phyloP scores from a whole-genome alignment of 2,329 filamentous ascomycete genomes.

The Microcyclosporella mali region DNA sequence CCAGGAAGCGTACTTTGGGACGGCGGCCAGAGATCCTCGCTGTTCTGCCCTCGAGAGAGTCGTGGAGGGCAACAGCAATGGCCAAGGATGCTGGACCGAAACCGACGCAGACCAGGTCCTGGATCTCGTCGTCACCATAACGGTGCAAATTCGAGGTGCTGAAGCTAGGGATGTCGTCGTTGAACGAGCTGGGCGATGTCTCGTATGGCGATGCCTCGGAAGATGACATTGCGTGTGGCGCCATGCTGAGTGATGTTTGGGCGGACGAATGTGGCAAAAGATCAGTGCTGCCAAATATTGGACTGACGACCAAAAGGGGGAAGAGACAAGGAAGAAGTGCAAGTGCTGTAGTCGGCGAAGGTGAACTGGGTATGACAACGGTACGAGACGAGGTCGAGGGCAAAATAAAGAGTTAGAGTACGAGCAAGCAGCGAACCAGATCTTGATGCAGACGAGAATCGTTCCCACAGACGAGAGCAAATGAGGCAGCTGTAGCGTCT shows the following conservation, averaged over 20 bases:
- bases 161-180: constrained; percentile 14
- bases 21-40: constrained; percentile 33
- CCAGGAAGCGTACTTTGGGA: constrained; percentile 78
- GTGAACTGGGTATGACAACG: too few relatives aligned
- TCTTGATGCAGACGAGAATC: too few relatives aligned
- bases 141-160: constrained; percentile 38
- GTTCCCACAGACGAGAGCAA: too few relatives aligned
- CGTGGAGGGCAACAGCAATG: constrained; percentile 82
- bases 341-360: too few relatives aligned
- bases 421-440: too few relatives aligned
- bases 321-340: too few relatives aligned
- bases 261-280: too few relatives aligned
- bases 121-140: constrained; percentile 56
- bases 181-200: constrained; percentile 10
- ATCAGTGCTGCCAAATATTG: too few relatives aligned
- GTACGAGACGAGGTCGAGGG: too few relatives aligned
- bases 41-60: constrained; percentile 52
- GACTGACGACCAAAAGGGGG: too few relatives aligned
- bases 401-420: too few relatives aligned
- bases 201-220: constrained; percentile 6
- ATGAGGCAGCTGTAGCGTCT: too few relatives aligned
- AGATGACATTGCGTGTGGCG: constrained; percentile 18
- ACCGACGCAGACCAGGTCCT: constrained; percentile 84
- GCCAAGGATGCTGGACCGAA: constrained; percentile 89
- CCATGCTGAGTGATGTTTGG: constrained; percentile 11